Conservation (phyloP, 139 green algal species). For the Parachlorella kessleri region DNA sequence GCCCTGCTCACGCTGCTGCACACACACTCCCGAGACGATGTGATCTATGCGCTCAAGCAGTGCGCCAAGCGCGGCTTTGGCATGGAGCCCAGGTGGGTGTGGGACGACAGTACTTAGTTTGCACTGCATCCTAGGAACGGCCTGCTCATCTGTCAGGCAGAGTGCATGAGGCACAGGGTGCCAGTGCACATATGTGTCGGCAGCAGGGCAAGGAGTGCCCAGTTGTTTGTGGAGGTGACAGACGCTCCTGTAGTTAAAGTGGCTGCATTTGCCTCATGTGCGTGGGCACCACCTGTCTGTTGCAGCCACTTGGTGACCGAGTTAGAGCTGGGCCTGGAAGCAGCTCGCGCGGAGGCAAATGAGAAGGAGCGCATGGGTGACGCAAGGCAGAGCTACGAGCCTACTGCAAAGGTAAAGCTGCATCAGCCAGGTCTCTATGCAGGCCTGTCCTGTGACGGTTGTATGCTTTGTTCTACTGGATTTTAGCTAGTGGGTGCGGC, state of each 20-base stretch:
- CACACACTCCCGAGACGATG: constrained; percentile 9
- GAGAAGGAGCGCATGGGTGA: constrained; percentile 21
- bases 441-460: no score
- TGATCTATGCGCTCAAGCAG: constrained; percentile 41
- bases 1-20: constrained; percentile 17
- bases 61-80: constrained; percentile 19
- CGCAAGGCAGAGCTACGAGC: constrained; percentile 34
- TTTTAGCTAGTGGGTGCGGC: not conserved
- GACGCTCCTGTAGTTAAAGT: not conserved
- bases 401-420: not conserved
- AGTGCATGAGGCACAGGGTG: not conserved
- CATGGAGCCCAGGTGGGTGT: not conserved
- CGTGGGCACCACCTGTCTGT: not conserved
- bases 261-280: not conserved
- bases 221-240: not conserved
- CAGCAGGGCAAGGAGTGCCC: not conserved
- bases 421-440: no score
- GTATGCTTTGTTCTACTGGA: not conserved
- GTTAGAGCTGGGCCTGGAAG: constrained; percentile 7
- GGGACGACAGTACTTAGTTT: not conserved
- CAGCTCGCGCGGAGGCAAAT: not conserved
- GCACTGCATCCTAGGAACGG: constrained; percentile 1
- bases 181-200: not conserved
- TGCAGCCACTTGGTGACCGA: constrained; percentile 11
- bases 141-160: not conserved